These are phyloP conservation scores for Osmanthus fragrans DNA, from an alignment of 257 asterid genomes.

Conservation along the genomic window DNA sequence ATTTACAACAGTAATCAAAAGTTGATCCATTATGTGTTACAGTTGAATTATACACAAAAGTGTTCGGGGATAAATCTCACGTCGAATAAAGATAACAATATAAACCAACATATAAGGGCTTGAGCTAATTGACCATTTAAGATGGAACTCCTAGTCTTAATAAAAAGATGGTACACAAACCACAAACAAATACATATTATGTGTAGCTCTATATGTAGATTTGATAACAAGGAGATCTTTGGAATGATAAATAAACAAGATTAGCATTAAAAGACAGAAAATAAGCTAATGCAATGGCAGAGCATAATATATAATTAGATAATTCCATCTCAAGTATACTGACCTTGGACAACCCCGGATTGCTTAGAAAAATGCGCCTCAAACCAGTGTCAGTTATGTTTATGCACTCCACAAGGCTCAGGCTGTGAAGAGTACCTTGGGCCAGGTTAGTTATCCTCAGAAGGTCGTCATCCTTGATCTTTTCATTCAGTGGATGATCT, in stretches of 20 bases:
- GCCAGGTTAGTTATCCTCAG: conserved; percentile 59
- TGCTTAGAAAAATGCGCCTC: conserved; percentile 52
- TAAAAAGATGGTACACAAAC: background rate
- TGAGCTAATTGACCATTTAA: no score
- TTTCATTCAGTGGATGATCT: conserved; percentile 37
- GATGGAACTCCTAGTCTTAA: background rate
- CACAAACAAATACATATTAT: background rate
- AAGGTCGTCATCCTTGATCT: conserved; percentile 59
- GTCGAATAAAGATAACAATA: background rate
- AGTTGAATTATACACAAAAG: no score
- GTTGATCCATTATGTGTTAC: no score
- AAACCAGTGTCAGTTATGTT: conserved; percentile 54
- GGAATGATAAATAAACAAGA: no score
- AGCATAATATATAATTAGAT: background rate
- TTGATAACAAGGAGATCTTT: background rate
- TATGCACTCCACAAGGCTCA: conserved; percentile 56
- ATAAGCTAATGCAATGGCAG: background rate
- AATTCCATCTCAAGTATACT: background rate
- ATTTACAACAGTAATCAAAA: no score
- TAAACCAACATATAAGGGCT: no score
- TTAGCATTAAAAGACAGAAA: background rate
- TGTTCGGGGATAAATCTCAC: no score
- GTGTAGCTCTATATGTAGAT: background rate
- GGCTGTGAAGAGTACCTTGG: conserved; percentile 58
- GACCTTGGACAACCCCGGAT: conserved; percentile 60